Base-by-base conservation (phyloP, 2,329 filamentous ascomycete genomes). In the Xylaria sp. region DNA sequence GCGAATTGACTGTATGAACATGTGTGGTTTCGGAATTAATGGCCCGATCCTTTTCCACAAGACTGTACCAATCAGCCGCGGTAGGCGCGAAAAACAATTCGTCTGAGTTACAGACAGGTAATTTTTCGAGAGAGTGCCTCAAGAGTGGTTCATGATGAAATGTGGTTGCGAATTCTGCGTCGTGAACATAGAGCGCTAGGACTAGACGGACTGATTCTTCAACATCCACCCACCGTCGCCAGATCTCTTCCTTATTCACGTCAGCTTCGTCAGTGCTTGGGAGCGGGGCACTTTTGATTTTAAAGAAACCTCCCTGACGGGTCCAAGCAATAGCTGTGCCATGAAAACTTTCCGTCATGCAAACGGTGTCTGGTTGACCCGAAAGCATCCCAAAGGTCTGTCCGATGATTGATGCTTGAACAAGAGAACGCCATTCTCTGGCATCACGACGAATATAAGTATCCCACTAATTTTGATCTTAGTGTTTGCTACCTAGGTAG, bases 331-430 rank as follows among this genome's bases (percentile, higher is more conserved):
- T 67, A n/a, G 11, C 67, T 26, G 67, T 69, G 31, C 67, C 67
- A 33, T 69, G 67, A 36, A 69, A 69, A 26, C 67, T 69, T 44
- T 69, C 67, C 13, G 67, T 69, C 67, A 69, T 69, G 44, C 67
- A 69, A 46, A 69, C 67, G 36, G 64, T 69, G 20, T 69, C 67
- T 26, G 67, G 67, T 40, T 69, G 67, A 7, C 67, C 67, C 1
- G 67, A 69, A 33, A 69, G 67, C 67, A 69, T 69, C 5, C 67
- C 67, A 31, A 69, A 69, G 6, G 67, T 69, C 33, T 69, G 67
- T 10, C 67, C 67, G 13, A 69, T 69, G 20, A 69, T 69, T 1
- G 67, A 69, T 36, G 67, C 67, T 40, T 69, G 67, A 11, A 69
- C 67, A 10, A 69, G 64, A 44, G 67, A 69, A 42, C 67, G 67